phyloP scores from a whole-genome alignment of 1,284 basidiomycete genomes.

The Apiotrichum akiyoshidainum region DNA sequence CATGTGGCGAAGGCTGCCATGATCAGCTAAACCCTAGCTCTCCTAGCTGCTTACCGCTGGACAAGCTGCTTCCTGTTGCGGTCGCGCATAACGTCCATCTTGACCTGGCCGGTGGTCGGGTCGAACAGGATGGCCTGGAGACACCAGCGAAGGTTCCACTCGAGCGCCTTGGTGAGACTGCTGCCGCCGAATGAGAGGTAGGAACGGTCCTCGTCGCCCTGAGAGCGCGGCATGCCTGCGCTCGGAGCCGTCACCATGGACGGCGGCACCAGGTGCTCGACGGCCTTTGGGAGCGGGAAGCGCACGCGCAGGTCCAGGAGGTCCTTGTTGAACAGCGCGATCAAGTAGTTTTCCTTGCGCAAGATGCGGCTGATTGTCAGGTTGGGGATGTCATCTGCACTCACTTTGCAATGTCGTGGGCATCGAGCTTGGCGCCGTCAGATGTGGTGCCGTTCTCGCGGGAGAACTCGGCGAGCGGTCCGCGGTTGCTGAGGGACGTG shows the following conservation, averaged over 20 bases:
- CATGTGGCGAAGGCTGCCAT: conserved; percentile 67
- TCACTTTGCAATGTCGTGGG: conserved; percentile 67
- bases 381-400: conserved; percentile 8
- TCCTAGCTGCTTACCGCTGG: conserved; percentile 63
- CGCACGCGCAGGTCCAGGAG: conserved; percentile 75
- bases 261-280: conserved; percentile 37
- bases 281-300: conserved; percentile 62
- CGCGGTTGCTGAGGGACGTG: conserved; percentile 65
- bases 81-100: conserved; percentile 83
- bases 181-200: conserved; percentile 48
- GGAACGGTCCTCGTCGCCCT: conserved; percentile 19
- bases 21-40: neutral
- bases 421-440: conserved; percentile 71
- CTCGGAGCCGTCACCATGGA: conserved; percentile 28
- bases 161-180: conserved; percentile 75
- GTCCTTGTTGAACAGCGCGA: conserved; percentile 96
- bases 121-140: conserved; percentile 94
- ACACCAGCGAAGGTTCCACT: conserved; percentile 95
- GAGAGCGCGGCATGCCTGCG: conserved; percentile 25
- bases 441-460: conserved; percentile 43
- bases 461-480: conserved; percentile 43
- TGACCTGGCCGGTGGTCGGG: conserved; percentile 68
- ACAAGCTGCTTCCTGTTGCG: conserved; percentile 73
- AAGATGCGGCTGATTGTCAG: conserved; percentile 66
- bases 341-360: conserved; percentile 96